Percentiles rank a stretch among this genome's conserved stretches.
Conservation (phyloP, 116 monocot genomes). For the Dioscorea cayenensis region DNA sequence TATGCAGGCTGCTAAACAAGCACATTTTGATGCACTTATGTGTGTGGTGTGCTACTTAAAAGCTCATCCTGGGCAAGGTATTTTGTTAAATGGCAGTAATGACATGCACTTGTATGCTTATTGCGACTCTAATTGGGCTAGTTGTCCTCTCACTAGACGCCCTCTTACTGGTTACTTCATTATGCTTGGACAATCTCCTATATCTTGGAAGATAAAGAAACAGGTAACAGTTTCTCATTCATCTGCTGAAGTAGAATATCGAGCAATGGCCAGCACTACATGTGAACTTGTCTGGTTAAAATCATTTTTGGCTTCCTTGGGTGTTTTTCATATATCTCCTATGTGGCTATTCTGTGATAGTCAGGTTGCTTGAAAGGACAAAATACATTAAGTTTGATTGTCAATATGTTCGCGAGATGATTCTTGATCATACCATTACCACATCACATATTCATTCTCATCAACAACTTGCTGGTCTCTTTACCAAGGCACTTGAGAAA, state of each 20-base stretch:
- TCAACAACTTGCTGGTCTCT: background rate
- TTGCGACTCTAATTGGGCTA: constrained; percentile 11
- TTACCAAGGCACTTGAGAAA: too few relatives aligned
- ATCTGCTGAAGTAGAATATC: constrained; percentile 2
- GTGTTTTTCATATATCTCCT: background rate
- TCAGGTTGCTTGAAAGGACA: constrained; percentile 1
- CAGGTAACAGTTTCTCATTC: background rate
- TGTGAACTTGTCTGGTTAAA: background rate
- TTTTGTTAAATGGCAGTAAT: background rate
- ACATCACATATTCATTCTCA: background rate
- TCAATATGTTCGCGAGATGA: background rate
- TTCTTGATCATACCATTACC: background rate
- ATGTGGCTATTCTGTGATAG: background rate
- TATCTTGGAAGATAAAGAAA: constrained; percentile 10
- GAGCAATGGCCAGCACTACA: background rate
- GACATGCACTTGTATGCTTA: background rate
- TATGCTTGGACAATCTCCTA: background rate
- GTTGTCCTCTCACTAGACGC: background rate
- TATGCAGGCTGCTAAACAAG: background rate
- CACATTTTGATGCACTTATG: background rate
- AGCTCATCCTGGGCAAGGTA: background rate
- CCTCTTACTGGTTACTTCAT: too few relatives aligned
- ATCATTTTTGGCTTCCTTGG: background rate
- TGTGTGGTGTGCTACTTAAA: background rate
- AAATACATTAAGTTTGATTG: constrained; percentile 10